A percentile compares a stretch with the other conserved stretches of the same genome.
Conservation (phyloP, 352 stramenopile genomes). For the Phytophthora aleatoria region DNA sequence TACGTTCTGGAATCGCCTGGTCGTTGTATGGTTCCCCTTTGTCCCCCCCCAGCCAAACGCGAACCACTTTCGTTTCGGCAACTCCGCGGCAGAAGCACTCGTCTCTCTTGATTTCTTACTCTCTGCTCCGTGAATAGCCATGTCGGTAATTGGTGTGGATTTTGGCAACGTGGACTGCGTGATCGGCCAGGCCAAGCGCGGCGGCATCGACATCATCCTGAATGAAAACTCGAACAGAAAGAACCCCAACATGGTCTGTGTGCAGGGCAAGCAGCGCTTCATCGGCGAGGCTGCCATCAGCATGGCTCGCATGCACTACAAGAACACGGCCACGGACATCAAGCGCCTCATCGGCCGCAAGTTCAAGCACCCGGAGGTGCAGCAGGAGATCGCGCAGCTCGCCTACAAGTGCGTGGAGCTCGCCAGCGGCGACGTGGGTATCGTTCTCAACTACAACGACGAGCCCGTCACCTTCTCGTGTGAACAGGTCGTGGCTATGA, state of each 20-base stretch:
- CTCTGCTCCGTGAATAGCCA: constrained; percentile 40
- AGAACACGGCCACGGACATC: constrained; percentile 97
- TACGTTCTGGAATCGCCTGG: constrained; percentile 33
- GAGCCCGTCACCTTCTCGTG: constrained; percentile 91
- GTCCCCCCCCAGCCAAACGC: constrained; percentile 12
- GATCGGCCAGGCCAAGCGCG: constrained; percentile 95
- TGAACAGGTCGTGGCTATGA: constrained; percentile 97
- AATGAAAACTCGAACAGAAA: constrained; percentile 99
- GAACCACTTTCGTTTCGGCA: constrained; percentile 41
- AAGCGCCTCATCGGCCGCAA: constrained; percentile 98
- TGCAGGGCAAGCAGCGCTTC: constrained; percentile 92
- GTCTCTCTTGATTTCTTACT: neutral
- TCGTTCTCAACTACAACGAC: constrained; percentile 94
- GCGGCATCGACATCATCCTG: constrained; percentile 98
- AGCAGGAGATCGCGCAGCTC: constrained; percentile 94
- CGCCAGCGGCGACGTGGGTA: constrained; percentile 86
- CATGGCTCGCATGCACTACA: constrained; percentile 96
- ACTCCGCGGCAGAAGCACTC: constrained; percentile 19
- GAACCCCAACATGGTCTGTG: constrained; percentile 93
- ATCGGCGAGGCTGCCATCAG: constrained; percentile 92
- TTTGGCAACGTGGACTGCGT: constrained; percentile 97
- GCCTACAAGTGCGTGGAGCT: constrained; percentile 93
- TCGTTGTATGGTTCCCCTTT: constrained; percentile 16
- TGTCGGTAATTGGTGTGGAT: constrained; percentile 98
- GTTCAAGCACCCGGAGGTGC: constrained; percentile 95